Conservation (phyloP, 305 asterid genomes). For the Andrographis paniculata region DNA sequence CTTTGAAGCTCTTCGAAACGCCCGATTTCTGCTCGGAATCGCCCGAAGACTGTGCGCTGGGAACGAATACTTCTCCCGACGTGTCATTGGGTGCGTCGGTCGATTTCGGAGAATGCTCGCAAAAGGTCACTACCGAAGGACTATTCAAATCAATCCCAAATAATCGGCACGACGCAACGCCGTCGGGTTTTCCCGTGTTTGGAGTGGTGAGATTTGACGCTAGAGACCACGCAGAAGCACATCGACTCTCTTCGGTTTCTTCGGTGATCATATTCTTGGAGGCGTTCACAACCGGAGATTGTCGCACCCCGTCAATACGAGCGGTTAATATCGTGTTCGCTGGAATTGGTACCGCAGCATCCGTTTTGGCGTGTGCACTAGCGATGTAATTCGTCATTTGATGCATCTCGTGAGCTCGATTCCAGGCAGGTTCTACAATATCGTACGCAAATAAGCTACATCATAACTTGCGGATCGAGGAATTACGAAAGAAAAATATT, state of each 20-base stretch:
- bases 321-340: slow-evolving; percentile 13
- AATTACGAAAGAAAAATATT: not conserved
- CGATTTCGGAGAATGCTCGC: slow-evolving; percentile 27
- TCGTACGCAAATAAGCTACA: slow-evolving; percentile 26
- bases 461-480: slow-evolving; percentile 2
- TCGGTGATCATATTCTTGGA: slow-evolving; percentile 31
- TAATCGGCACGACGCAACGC: slow-evolving; percentile 42
- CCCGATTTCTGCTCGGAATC: slow-evolving; percentile 64
- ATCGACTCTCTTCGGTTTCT: slow-evolving; percentile 37
- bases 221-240: slow-evolving; percentile 48
- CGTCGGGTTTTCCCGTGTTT: slow-evolving; percentile 29
- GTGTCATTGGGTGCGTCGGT: slow-evolving; percentile 20
- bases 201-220: slow-evolving; percentile 28
- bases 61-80: slow-evolving; percentile 27
- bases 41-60: slow-evolving; percentile 31
- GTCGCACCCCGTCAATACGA: slow-evolving; percentile 16
- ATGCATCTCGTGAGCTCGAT: slow-evolving; percentile 32
- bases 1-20: slow-evolving; percentile 47
- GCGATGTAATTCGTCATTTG: slow-evolving; percentile 21
- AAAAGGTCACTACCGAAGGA: slow-evolving; percentile 26
- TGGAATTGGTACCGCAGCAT: slow-evolving; percentile 14
- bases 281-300: slow-evolving; percentile 26
- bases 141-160: slow-evolving; percentile 77
- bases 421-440: slow-evolving; percentile 51
- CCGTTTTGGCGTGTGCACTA: slow-evolving; percentile 21